Evolutionary conservation across 1,139 yeast genomes (phyloP), one percentile per base, ranked within the genome.

Genomic region (Pichia sp.): DNA sequence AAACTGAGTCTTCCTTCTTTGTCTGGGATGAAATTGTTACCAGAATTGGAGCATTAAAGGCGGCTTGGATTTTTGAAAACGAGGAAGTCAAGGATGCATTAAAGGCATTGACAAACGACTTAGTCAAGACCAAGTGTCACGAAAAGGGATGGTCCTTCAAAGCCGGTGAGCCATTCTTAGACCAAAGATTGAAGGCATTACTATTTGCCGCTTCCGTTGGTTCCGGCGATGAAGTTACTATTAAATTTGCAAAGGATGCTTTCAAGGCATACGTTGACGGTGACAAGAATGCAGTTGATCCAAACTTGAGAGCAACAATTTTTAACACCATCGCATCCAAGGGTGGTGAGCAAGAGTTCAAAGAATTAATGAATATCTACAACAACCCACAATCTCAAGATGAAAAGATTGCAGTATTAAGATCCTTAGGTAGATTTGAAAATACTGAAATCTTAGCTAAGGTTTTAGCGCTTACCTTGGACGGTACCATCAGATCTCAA

Each of bases 361-460:
- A 85, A 32, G 70, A 74, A 48, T 60, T 88, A 39, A 67, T 72
- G 47, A 55, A 69, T 24, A 73, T 86, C 48, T 85, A 83, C 68
- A 64, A 69, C 46, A 71, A 74, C 45, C 82, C 94, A 34, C 62
- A 64, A 42, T 68, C 81, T 24, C 69, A 74, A 31, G 94, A 82
- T 53, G 94, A 85, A 56, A 84, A 82, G 54, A 65, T 78, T 45
- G 66, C 79, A 27, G 94, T 94, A 13, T 71, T 88, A 53, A 70
- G 81, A 56, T 59, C 85, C 3, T 66, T 88, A 32, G 96, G 96
- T 55, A 63, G 72, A 51, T 80, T 84, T 54, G 72, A 69, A 44
- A 72, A 79, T 46, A 62, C 66, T 6, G 67, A 66, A 32, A 63
- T 84, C 37, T 67, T 82, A 43, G 63, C 72, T 47, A 77, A 74